phyloP scores from a whole-genome alignment of 768 basidiomycete species.

The Mycena chlorophos region DNA sequence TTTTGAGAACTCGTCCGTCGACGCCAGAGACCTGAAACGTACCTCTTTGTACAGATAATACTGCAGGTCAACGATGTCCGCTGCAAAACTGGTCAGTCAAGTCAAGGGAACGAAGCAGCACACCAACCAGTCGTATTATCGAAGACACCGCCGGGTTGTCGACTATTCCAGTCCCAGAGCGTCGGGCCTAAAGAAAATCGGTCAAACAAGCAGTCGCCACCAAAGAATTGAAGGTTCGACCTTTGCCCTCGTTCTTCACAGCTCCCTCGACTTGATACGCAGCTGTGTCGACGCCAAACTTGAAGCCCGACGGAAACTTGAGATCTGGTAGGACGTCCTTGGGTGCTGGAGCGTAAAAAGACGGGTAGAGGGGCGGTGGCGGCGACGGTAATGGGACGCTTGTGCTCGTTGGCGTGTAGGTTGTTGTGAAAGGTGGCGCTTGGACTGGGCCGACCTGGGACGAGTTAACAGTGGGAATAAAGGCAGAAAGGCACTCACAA shows the following conservation, averaged over 20 bases:
- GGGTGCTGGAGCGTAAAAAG: constrained; percentile 47
- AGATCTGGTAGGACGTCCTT: constrained; percentile 44
- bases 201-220: too few relatives aligned
- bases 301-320: constrained; percentile 48
- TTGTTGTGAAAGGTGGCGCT: constrained; percentile 48
- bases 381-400: constrained; percentile 40
- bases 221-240: too few relatives aligned
- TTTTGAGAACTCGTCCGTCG: too few relatives aligned
- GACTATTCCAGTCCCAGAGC: constrained; percentile 52
- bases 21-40: too few relatives aligned
- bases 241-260: constrained; percentile 49
- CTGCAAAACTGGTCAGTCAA: constrained; percentile 28
- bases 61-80: constrained; percentile 49
- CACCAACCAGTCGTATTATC: constrained; percentile 46
- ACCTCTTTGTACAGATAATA: constrained; percentile 53
- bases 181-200: too few relatives aligned
- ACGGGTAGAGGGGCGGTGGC: constrained; percentile 46
- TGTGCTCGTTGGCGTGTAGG: constrained; percentile 37
- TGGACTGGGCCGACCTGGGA: constrained; percentile 45
- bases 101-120: not conserved
- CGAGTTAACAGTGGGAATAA: not conserved
- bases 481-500: constrained; percentile 22
- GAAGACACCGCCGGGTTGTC: constrained; percentile 40
- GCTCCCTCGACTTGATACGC: constrained; percentile 58
- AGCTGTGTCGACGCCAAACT: constrained; percentile 54